These are phyloP conservation scores for Hypoxylon sp. DNA, from an alignment of 2,329 filamentous ascomycete genomes.

Conservation along the genomic window DNA sequence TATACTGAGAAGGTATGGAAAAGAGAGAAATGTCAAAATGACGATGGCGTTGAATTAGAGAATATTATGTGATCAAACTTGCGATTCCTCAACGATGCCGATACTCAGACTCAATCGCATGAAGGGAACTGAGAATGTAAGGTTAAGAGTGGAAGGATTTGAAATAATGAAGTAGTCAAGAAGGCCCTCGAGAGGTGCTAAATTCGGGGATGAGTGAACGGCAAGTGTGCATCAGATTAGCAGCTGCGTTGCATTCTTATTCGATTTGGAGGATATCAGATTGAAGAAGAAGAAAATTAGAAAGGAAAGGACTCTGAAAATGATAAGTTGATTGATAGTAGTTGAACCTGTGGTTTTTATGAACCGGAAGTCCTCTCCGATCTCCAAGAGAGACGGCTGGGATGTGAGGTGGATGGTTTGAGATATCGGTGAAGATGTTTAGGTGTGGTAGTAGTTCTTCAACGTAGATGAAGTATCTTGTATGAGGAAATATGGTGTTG, in stretches of 20 bases:
- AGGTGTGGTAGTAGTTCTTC: not conserved
- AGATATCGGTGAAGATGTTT: not conserved
- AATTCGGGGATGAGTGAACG: not conserved
- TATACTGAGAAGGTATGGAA: not conserved
- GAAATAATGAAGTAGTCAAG: not conserved
- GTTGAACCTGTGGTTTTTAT: not conserved
- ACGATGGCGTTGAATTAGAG: not conserved
- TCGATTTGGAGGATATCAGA: not conserved
- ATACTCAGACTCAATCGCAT: too few relatives aligned
- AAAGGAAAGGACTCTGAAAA: not conserved
- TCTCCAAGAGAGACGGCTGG: not conserved
- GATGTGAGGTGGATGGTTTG: not conserved
- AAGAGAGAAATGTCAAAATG: not conserved
- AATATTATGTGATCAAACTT: not conserved
- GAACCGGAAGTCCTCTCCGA: not conserved
- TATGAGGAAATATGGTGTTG: not conserved
- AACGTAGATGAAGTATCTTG: not conserved
- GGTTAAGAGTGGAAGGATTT: not conserved
- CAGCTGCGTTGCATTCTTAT: not conserved
- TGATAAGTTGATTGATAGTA: not conserved
- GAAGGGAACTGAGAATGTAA: not conserved
- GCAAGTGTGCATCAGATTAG: not conserved
- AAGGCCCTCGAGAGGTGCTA: not conserved
- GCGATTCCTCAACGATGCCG: not conserved
- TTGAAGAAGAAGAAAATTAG: not conserved